These are phyloP conservation scores for Dioscorea dumetorum DNA, from an alignment of 106 monocot species.

Conservation along the genomic window DNA sequence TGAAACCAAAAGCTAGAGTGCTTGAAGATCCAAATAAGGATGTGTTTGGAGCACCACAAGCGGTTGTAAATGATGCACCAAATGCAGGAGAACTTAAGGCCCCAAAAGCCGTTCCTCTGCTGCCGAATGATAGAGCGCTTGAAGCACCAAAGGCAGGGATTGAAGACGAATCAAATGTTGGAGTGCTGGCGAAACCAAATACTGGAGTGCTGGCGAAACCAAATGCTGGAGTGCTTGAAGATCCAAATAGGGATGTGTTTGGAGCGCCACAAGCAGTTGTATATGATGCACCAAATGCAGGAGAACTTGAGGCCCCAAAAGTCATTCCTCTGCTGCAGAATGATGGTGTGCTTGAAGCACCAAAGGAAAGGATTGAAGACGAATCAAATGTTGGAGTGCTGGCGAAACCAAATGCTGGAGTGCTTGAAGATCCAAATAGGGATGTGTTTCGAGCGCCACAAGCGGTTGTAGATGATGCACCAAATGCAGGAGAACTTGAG, in stretches of 20 bases:
- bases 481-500: constrained; percentile 27
- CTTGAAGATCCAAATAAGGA: constrained; percentile 31
- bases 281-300: constrained; percentile 23
- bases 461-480: constrained; percentile 10
- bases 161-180: constrained; percentile 34
- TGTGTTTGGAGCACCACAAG: constrained; percentile 22
- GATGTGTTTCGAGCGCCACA: constrained; percentile 26
- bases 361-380: too few species aligned
- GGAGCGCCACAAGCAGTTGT: constrained; percentile 27
- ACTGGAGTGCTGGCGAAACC: constrained; percentile 39
- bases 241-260: constrained; percentile 25
- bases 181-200: constrained; percentile 39
- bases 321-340: constrained; percentile 32
- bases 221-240: constrained; percentile 48
- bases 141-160: constrained; percentile 26
- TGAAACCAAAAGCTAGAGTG: constrained; percentile 36
- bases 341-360: constrained; percentile 15
- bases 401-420: too few species aligned
- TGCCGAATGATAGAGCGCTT: constrained; percentile 24
- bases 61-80: constrained; percentile 13
- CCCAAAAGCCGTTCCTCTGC: constrained; percentile 37
- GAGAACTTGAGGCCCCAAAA: constrained; percentile 36
- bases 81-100: constrained; percentile 31
- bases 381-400: too few species aligned
- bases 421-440: constrained; percentile 33